Percentiles rank a stretch among this genome's conserved stretches.
Conservation (phyloP, 1,139 yeast species). For the Debaryomyces udenii region DNA sequence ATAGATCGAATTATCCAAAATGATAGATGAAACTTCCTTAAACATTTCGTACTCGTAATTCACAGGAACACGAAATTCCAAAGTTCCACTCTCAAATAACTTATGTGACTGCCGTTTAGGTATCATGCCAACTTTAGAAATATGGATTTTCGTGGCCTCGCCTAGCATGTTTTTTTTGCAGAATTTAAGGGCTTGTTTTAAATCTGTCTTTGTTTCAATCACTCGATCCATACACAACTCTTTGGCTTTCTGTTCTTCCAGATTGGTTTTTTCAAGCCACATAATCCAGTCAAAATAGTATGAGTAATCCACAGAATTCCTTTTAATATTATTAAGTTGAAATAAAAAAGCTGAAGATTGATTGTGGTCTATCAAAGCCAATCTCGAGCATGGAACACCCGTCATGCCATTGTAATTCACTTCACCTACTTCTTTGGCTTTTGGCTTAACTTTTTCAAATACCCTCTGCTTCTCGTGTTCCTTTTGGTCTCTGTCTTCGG, state of each 20-base stretch:
- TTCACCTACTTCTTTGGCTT: not conserved
- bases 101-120: slow-evolving; percentile 19
- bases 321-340: slow-evolving; percentile 17
- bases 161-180: slow-evolving; percentile 12
- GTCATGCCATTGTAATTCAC: slow-evolving; percentile 2
- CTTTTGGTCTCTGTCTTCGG: not conserved
- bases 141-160: slow-evolving; percentile 16
- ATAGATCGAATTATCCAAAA: slow-evolving; percentile 19
- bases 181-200: slow-evolving; percentile 15
- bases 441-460: slow-evolving; percentile 1
- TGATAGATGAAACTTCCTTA: slow-evolving; percentile 14
- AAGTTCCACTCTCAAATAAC: slow-evolving; percentile 15
- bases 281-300: slow-evolving; percentile 26
- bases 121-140: slow-evolving; percentile 19
- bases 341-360: slow-evolving; percentile 17
- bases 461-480: not conserved
- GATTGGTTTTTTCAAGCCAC: slow-evolving; percentile 14
- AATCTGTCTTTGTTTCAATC: slow-evolving; percentile 22
- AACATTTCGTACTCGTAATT: slow-evolving; percentile 17
- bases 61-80: slow-evolving; percentile 17
- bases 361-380: slow-evolving; percentile 17
- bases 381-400: slow-evolving; percentile 22
- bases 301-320: slow-evolving; percentile 17
- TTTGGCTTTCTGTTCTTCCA: slow-evolving; percentile 8
- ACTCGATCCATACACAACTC: slow-evolving; percentile 12